phyloP scores from a whole-genome alignment of 2,329 filamentous ascomycete species.

The Ceratocystis eucalypticola region DNA sequence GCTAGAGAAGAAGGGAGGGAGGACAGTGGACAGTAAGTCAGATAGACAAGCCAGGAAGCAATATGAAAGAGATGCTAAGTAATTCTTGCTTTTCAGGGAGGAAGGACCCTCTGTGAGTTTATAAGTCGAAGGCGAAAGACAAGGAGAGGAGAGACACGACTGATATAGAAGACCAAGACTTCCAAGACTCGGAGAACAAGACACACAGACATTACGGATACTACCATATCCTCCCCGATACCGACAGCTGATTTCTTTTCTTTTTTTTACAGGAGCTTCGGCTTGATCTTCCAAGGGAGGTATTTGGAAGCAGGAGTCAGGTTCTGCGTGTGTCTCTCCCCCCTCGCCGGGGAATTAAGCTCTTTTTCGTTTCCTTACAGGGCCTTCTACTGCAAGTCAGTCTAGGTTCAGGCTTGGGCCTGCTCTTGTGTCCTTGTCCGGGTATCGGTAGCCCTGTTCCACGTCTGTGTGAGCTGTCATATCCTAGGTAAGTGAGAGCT shows the following conservation, averaged over 20 bases:
- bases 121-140: not conserved
- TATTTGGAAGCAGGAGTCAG: not conserved
- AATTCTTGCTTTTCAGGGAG: not conserved
- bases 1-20: not conserved
- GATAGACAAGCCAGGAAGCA: not conserved
- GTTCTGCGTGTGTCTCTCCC: constrained; percentile 1
- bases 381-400: not conserved
- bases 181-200: not conserved
- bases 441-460: not conserved
- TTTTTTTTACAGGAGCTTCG: not conserved
- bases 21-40: not conserved
- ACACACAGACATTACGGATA: not conserved
- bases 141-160: not conserved
- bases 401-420: not conserved
- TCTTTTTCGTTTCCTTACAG: not conserved
- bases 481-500: not conserved
- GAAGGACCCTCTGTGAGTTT: not conserved
- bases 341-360: not conserved
- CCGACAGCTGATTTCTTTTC: constrained; percentile 1
- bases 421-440: not conserved
- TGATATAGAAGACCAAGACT: not conserved
- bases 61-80: not conserved
- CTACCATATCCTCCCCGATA: not conserved
- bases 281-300: not conserved
- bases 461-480: constrained; percentile 6